A percentile compares a stretch with the other conserved stretches of the same genome.
Evolutionary conservation across 2,329 filamentous ascomycete species (phyloP).

Genomic region (Neofusicoccum sp.): DNA sequence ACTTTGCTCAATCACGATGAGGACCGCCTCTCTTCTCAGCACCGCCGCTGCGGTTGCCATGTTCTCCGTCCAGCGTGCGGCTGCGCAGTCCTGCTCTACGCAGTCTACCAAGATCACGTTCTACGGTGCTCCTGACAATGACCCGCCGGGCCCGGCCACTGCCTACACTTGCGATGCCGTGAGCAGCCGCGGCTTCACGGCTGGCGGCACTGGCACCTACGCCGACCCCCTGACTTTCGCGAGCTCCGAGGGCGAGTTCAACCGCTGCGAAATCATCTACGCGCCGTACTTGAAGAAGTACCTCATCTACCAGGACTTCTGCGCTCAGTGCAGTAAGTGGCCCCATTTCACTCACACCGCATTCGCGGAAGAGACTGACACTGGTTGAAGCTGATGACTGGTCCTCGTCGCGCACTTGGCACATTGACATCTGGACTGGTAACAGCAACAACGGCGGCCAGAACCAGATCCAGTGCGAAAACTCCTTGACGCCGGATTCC

Average conservation of each 20-base stretch:
- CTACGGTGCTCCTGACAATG: slow-evolving; percentile 34
- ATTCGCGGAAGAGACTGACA: slow-evolving; percentile 18
- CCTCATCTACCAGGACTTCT: slow-evolving; percentile 41
- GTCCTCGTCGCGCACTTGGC: slow-evolving; percentile 21
- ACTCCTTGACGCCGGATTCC: slow-evolving; percentile 27
- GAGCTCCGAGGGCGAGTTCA: slow-evolving; percentile 44
- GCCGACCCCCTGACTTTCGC: slow-evolving; percentile 49
- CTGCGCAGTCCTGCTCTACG: neutral
- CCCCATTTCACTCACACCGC: neutral
- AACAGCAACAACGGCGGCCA: slow-evolving; percentile 26
- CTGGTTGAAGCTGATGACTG: slow-evolving; percentile 22
- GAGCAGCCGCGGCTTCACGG: slow-evolving; percentile 31
- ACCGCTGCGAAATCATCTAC: slow-evolving; percentile 49
- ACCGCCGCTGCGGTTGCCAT: neutral
- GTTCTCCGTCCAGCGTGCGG: neutral
- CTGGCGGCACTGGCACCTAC: slow-evolving; percentile 49
- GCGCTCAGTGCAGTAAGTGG: slow-evolving; percentile 32
- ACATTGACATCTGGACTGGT: slow-evolving; percentile 32
- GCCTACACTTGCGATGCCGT: slow-evolving; percentile 29
- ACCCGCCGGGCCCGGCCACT: slow-evolving; percentile 28
- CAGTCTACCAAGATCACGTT: slow-evolving; percentile 24
- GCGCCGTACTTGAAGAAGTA: slow-evolving; percentile 51
- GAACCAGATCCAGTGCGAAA: slow-evolving; percentile 30
- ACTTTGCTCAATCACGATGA: neutral
- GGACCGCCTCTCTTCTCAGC: neutral